phyloP scores from a whole-genome alignment of 805 yeast genomes.

The Ogataea minuta region DNA sequence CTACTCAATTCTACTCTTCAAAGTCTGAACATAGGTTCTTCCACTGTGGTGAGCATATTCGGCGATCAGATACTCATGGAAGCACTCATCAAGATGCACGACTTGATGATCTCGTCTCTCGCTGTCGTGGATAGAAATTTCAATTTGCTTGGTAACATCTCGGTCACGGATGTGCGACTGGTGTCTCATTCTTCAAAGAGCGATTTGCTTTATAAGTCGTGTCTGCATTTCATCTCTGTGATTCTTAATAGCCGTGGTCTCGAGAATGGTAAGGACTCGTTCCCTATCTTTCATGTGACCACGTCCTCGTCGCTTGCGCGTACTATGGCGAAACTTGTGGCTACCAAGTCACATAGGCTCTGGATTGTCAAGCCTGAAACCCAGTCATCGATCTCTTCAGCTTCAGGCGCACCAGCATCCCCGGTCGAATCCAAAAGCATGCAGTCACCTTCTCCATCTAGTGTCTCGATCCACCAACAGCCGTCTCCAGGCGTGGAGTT shows the following conservation, averaged over 20 bases:
- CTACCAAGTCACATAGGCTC: slow-evolving; percentile 87
- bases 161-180: slow-evolving; percentile 89
- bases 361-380: slow-evolving; percentile 70
- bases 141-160: slow-evolving; percentile 83
- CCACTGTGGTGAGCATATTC: slow-evolving; percentile 71
- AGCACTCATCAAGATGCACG: slow-evolving; percentile 83
- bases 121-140: slow-evolving; percentile 85
- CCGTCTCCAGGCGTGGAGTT: slow-evolving; percentile 22
- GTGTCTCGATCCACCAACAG: slow-evolving; percentile 19
- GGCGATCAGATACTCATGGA: slow-evolving; percentile 88
- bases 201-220: slow-evolving; percentile 74
- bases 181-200: slow-evolving; percentile 87
- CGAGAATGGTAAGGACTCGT: slow-evolving; percentile 92
- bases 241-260: slow-evolving; percentile 86
- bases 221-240: slow-evolving; percentile 83
- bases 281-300: slow-evolving; percentile 93
- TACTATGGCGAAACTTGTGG: slow-evolving; percentile 91
- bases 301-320: slow-evolving; percentile 76
- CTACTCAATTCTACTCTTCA: slow-evolving; percentile 65
- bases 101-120: slow-evolving; percentile 78
- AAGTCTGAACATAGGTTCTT: slow-evolving; percentile 71
- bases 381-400: slow-evolving; percentile 11
- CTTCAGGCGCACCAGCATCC: slow-evolving; percentile 18
- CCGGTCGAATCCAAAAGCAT: slow-evolving; percentile 16
- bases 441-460: slow-evolving; percentile 14